Base-by-base conservation (phyloP, 2,329 filamentous ascomycete species). In the Colletotrichum filicis region DNA sequence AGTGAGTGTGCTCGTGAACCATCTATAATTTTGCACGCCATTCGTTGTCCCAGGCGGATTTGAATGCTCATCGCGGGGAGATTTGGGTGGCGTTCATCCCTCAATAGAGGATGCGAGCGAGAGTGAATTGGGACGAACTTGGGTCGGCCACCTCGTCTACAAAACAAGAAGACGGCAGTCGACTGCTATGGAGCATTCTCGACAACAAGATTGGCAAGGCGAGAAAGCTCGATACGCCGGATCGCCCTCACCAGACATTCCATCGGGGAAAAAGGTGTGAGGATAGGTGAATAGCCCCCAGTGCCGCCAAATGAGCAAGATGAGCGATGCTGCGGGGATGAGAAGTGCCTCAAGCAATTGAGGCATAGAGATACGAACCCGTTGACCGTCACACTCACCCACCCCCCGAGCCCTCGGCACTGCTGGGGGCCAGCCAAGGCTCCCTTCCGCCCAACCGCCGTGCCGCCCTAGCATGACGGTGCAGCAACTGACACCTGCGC, bases 401-500 rank as follows among this genome's bases (percentile, higher is more conserved):
- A 35, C 32, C 42, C 37, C 37, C 46, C 46, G 46, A 62, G 35
- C 58, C 52, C 30, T 63, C 49, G 58, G 65, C 58, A 42, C 42
- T 35, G 24, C 24, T 49, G 42, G 42, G 42, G 42, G 42, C 19
- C 16, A 19, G 42, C 19, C 35, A 37, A 66, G 58, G 35, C 60
- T 52, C 69, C 65, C 37, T 60, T 42, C 37, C 37, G 37, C 37
- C 37, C 37, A 42, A 42, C 37, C 37, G 37, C 37, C 37, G 37
- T 42, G 37, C 22, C 49, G 53, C 66, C 28, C 70, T 66, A 35
- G 61, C 59, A 68, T 61, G 53, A 63, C 53, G 22, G 66, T 72
- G 65, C 65, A 72, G 68, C 16, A 60, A 61, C 61, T 49, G 68
- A 57, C 49, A 68, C 68, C 22, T 62, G 57, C 57, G 57, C 56